These are phyloP conservation scores for Senna siamea DNA, from an alignment of 306 rosid species.

Conservation along the genomic window DNA sequence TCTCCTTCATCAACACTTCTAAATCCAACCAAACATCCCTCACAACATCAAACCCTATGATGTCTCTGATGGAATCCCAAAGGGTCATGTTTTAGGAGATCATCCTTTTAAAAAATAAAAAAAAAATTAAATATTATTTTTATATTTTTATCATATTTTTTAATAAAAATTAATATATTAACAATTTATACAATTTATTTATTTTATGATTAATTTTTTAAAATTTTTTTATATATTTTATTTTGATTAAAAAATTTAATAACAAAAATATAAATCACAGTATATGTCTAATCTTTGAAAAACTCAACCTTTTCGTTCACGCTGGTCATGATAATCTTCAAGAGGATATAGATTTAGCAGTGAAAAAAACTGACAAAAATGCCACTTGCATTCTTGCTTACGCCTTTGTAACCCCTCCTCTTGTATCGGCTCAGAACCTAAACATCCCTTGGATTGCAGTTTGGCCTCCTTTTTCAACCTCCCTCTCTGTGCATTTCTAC, in stretches of 20 bases:
- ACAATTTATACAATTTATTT: too few species aligned
- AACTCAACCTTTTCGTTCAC: conserved; percentile 32
- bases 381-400: conserved; percentile 43
- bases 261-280: too few species aligned
- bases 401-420: conserved; percentile 35
- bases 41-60: conserved; percentile 33
- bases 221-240: too few species aligned
- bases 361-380: conserved; percentile 21
- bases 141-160: too few species aligned
- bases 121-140: too few species aligned
- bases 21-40: background rate
- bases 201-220: too few species aligned
- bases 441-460: conserved; percentile 47
- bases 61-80: conserved; percentile 44
- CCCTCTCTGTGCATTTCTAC: conserved; percentile 38
- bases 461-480: conserved; percentile 36
- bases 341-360: conserved; percentile 30
- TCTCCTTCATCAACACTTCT: conserved; percentile 41
- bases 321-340: conserved; percentile 34
- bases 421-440: conserved; percentile 30
- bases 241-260: too few species aligned
- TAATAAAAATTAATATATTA: too few species aligned
- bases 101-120: too few species aligned
- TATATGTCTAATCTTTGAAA: too few species aligned
- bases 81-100: conserved; percentile 10